Base-by-base conservation (phyloP, 192 early-diverging fungal genomes). In the Dissophora ornata region DNA sequence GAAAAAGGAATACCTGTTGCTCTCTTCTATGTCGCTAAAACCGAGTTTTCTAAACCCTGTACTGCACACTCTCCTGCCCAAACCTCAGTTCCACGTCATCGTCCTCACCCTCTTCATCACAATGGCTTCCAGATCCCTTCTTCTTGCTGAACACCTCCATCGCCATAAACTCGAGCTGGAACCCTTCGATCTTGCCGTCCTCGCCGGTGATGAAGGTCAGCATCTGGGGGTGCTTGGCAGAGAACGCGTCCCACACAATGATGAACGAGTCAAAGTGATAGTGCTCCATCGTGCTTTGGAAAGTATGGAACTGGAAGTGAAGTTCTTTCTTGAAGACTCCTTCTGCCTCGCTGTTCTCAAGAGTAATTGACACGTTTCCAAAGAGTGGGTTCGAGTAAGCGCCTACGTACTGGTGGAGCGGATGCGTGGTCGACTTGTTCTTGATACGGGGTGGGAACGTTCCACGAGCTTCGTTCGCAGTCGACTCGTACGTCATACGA, bases 261-360 rank as follows among this genome's bases (percentile, higher is more conserved):
- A n/a, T n/a, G 40, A 53, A 63, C 22, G 62, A 44, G 18, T 63
- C 62, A 44, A 51, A 63, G 26, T 63, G 62, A 30, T 63, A 63
- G 32, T 63, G 62, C 34, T 63, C 62, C 50, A 63, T 38, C 50
- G 21, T 41, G 49, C 38, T 34, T 3, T 30, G 21, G 2, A 44
- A n/a, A 1, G 15, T 41, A 0, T 25, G 0, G 19, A 53, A 42
- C 33, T 4, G 49, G 26, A 63, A 29, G 26, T 33, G 32, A 2
- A 63, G 22, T 29, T 19, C 38, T 24, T 63, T 53, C 22, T 29
- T 53, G 47, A 49, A 4, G 4, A 24, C 33, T 3, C 22, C 41
- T 4, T 46, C 29, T 38, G 12, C 33, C 13, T 62, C 47, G 30
- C 6, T 32, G 21, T 13, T 29, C 49, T 26, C 32, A 10, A 63